These are phyloP conservation scores for Phytophthora foliorum DNA, from an alignment of 352 stramenopile species.

Conservation along the genomic window DNA sequence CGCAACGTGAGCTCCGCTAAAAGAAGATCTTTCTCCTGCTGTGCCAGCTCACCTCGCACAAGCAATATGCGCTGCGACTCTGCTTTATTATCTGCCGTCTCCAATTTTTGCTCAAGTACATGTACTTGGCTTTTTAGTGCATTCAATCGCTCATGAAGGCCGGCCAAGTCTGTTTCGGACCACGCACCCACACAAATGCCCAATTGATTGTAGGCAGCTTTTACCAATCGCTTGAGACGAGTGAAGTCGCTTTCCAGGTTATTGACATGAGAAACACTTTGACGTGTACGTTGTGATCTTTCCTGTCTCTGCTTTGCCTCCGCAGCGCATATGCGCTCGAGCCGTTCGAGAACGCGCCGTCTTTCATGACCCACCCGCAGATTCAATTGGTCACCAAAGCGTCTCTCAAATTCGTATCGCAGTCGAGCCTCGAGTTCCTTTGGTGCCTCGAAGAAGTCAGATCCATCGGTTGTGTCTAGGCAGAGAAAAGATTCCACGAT, in stretches of 20 bases:
- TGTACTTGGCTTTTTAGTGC: conserved; percentile 25
- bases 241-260: conserved; percentile 32
- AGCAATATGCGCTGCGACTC: conserved; percentile 52
- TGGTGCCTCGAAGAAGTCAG: conserved; percentile 16
- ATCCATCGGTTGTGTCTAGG: conserved; percentile 6
- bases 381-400: conserved; percentile 64
- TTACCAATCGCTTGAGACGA: conserved; percentile 38
- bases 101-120: conserved; percentile 20
- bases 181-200: conserved; percentile 61
- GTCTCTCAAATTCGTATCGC: conserved; percentile 59
- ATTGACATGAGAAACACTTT: conserved; percentile 5
- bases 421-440: conserved; percentile 45
- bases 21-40: conserved; percentile 70
- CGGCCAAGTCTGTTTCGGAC: conserved; percentile 59
- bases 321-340: conserved; percentile 56
- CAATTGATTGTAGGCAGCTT: conserved; percentile 57
- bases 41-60: conserved; percentile 47
- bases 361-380: conserved; percentile 66
- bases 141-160: conserved; percentile 35
- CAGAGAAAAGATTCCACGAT: conserved; percentile 37
- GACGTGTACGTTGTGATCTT: conserved; percentile 8
- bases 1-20: conserved; percentile 59
- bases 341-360: conserved; percentile 55
- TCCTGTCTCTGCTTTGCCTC: conserved; percentile 31
- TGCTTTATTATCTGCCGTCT: conserved; percentile 22